Base-by-base conservation (phyloP, 2,329 filamentous ascomycete genomes). In the Pestalotiopsis sp. region DNA sequence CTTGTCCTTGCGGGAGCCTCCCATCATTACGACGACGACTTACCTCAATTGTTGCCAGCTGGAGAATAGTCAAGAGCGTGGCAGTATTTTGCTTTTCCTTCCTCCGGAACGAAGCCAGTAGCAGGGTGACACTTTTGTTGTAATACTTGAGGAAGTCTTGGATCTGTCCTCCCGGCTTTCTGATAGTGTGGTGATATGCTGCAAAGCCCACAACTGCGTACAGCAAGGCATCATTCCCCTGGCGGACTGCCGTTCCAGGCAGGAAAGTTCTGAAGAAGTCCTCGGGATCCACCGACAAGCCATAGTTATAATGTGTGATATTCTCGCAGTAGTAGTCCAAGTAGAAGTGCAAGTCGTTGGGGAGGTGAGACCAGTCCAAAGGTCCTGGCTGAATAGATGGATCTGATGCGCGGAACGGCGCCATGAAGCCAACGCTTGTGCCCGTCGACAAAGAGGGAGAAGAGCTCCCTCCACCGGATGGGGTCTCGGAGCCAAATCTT, bases 11-110 rank as follows among this genome's bases (percentile, higher is more conserved):
- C 70, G 57, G 11, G 25, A 72, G 69, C 71, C 68, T 59, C 63
- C 65, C 31, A 9, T 52, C 45, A n/a, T 20, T 20, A 52, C 7
- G 14, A 38, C 7, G 14, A 38, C 12, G 20, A 72, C 83, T 76
- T 85, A 97, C 94, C 88, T 99, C 96, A 68, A 98, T 96, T 3
- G 93, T 97, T 67, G 95, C 94, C 64, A 98, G 87, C 75, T 98
- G 95, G 57, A 99, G 83, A 23, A 98, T 95, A 0, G 95, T 97
- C 69, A 98, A 79, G 40, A 98, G 84, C 0, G 92, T 97, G 6
- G 91, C 88, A 64, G 94, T 85, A 41, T 84, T 92, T 72, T 93
- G 90, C 70, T 89, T 89, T 71, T 94, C 91, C 68, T 90, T 90
- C 66, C 87, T 90, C 70, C 90, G 89, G 20, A 98, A 82, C 4